These are phyloP conservation scores for Aureoboletus auriporus DNA, from an alignment of 768 basidiomycete genomes.

Conservation along the genomic window DNA sequence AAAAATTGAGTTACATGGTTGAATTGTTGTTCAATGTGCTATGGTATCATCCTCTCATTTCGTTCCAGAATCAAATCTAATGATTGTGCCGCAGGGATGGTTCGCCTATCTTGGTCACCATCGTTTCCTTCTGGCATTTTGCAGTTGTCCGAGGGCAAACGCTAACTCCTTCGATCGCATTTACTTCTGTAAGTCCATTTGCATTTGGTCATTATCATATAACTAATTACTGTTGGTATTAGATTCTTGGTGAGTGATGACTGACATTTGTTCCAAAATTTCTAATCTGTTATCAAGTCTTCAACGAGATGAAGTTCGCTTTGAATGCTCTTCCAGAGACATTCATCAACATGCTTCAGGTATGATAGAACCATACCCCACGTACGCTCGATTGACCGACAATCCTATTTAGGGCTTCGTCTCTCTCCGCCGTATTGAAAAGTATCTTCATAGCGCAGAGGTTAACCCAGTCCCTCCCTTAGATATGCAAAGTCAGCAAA, in stretches of 20 bases:
- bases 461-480: slow-evolving; percentile 60
- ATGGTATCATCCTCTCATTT: slow-evolving; percentile 36
- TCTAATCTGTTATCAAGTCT: slow-evolving; percentile 45
- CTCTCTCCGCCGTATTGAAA: slow-evolving; percentile 86
- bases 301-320: slow-evolving; percentile 84
- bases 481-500: slow-evolving; percentile 49
- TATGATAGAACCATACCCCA: slow-evolving; percentile 14
- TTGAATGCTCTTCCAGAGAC: slow-evolving; percentile 88
- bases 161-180: slow-evolving; percentile 82
- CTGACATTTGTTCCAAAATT: not conserved
- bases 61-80: not conserved
- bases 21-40: slow-evolving; percentile 63
- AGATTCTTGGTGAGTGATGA: slow-evolving; percentile 39
- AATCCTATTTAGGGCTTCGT: slow-evolving; percentile 55
- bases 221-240: not conserved
- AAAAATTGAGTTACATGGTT: slow-evolving; percentile 82
- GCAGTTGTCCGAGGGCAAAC: slow-evolving; percentile 64
- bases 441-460: slow-evolving; percentile 76
- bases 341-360: slow-evolving; percentile 86
- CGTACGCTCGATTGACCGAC: not conserved
- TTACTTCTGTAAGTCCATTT: slow-evolving; percentile 53
- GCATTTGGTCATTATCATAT: not conserved
- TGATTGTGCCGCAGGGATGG: slow-evolving; percentile 30
- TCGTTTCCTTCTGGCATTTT: slow-evolving; percentile 68
- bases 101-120: slow-evolving; percentile 54